Base-by-base conservation (phyloP, 163 green algal species). In the Scenedesmus sp. region DNA sequence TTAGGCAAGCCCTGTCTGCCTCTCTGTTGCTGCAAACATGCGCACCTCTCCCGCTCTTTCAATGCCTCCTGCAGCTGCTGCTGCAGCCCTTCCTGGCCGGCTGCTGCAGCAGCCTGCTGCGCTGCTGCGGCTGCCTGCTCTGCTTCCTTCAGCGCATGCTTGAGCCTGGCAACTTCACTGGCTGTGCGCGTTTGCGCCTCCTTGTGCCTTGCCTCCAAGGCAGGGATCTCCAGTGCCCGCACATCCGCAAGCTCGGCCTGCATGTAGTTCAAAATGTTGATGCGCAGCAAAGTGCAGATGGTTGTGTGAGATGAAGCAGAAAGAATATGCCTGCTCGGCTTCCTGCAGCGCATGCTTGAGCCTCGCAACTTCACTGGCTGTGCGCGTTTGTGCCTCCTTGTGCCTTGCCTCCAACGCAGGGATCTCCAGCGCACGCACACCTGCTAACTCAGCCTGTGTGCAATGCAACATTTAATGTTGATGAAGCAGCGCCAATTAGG, bases 121-220 rank as follows among this genome's bases (percentile, higher is more conserved):
- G 84, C 73, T 64, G 73, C 59, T 60, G 90, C 67, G 20, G 74
- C 56, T 18, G 57, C 70, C 26, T 62, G 52, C 57, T 93, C 52
- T 6, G 90, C 90, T 20, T 93, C 90, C 90, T 93, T 93, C 55
- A 93, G 73, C 18, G 66, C 83, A 81, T 87, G 77, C 59, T 90
- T 90, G 18, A 93, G 90, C 66, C 64, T 62, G 18, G 73, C 26
- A 15, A 90, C 56, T 18, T 93, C 90, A 34, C 66, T 90, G 18
- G 20, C 34, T 4, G 87, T 23, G 26, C 66, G 64, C 4, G 56
- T 64, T 4, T 73, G 13, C 0, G 84, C 67, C 20, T 93, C 90
- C 23, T 85, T 81, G 84, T 93, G 90, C 18, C 76, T 66, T 18
- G 83, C 56, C 7, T 93, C 34, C 3, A 93, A 10, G 4, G 70